Evolutionary conservation across 257 asterid genomes (phyloP).

Genomic region (Primulina huaijiensis): DNA sequence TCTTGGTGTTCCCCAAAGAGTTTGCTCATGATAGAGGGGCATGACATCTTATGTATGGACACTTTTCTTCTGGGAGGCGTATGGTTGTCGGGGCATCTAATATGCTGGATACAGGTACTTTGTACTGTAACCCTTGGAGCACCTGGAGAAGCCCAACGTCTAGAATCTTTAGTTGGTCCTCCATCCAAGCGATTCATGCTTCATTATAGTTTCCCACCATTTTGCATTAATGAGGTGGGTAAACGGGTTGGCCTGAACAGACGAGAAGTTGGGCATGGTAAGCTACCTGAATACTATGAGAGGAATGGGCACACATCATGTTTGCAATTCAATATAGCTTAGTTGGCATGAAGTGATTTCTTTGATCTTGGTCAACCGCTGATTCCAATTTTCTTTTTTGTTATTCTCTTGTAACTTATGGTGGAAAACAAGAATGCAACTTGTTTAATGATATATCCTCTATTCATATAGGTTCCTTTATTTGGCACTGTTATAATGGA

Average conservation of each 20-base stretch:
- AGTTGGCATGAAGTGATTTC: slow-evolving; percentile 4
- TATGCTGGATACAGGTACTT: slow-evolving; percentile 64
- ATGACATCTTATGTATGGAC: background rate
- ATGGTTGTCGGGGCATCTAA: slow-evolving; percentile 24
- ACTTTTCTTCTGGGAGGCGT: background rate
- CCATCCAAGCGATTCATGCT: slow-evolving; percentile 93
- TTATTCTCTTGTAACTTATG: background rate
- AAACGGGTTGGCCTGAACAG: slow-evolving; percentile 85
- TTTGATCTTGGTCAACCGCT: background rate
- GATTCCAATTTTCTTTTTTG: background rate
- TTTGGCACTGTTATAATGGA: background rate
- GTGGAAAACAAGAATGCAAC: background rate
- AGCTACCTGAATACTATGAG: slow-evolving; percentile 27
- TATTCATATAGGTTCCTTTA: background rate
- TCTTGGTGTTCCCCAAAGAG: slow-evolving; percentile 1
- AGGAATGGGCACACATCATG: slow-evolving; percentile 4
- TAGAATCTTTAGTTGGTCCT: slow-evolving; percentile 90
- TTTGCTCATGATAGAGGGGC: slow-evolving; percentile 13
- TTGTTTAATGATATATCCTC: background rate
- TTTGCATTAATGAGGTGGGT: slow-evolving; percentile 91
- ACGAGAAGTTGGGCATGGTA: slow-evolving; percentile 99
- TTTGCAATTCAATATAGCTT: slow-evolving; percentile 7
- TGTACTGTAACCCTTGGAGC: slow-evolving; percentile 98
- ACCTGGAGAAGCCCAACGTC: slow-evolving; percentile 90
- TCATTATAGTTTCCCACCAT: slow-evolving; percentile 96